phyloP scores from a whole-genome alignment of 2,329 filamentous ascomycete species.

The Ophiostoma quercus region DNA sequence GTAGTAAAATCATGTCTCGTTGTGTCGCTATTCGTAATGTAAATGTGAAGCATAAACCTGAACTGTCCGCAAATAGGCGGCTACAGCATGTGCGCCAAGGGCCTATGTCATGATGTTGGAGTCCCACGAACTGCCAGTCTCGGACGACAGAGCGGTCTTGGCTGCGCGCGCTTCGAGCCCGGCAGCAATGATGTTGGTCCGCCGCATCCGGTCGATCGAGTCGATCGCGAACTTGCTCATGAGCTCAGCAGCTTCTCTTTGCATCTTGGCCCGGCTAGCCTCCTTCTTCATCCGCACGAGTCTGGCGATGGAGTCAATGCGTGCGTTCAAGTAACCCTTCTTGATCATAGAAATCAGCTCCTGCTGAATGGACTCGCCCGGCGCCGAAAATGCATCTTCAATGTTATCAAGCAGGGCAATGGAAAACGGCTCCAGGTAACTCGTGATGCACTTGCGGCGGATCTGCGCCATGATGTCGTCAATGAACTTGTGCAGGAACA shows the following conservation, averaged over 20 bases:
- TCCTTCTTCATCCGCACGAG: constrained; percentile 67
- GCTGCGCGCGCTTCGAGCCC: constrained; percentile 54
- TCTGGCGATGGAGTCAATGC: constrained; percentile 79
- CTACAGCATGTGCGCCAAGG: not conserved
- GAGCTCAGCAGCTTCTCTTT: constrained; percentile 61
- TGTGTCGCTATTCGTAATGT: not conserved
- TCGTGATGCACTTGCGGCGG: constrained; percentile 84
- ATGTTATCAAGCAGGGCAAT: constrained; percentile 77
- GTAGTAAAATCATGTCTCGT: not conserved
- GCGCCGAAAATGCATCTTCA: constrained; percentile 65
- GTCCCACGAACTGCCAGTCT: not conserved
- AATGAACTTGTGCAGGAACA: constrained; percentile 75
- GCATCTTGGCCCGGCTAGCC: constrained; percentile 63
- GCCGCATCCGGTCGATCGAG: constrained; percentile 68
- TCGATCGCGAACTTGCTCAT: constrained; percentile 68
- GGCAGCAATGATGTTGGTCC: constrained; percentile 69
- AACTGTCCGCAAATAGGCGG: not conserved
- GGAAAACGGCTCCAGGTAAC: constrained; percentile 88
- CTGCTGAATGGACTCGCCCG: constrained; percentile 56
- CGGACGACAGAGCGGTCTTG: not conserved
- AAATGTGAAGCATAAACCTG: not conserved
- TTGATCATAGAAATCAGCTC: constrained; percentile 79
- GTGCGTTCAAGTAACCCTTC: constrained; percentile 63
- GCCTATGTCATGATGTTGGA: not conserved
- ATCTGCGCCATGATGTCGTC: constrained; percentile 65